Evolutionary conservation across 768 basidiomycete genomes (phyloP).

Genomic region (Hirschioporus abietinus): DNA sequence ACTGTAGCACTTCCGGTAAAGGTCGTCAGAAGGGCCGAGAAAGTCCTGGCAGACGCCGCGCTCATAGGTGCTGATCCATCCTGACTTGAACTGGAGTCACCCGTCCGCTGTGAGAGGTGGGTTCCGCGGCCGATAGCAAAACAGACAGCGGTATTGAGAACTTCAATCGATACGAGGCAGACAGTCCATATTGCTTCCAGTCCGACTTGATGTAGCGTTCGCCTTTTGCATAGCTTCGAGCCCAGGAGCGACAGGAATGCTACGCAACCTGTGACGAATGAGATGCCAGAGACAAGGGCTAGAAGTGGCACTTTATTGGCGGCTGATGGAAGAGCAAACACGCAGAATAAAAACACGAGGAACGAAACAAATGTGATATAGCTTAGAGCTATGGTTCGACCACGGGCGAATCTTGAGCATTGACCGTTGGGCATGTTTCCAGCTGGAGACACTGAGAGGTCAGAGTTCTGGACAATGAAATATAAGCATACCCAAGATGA

Average conservation of each 20-base stretch:
- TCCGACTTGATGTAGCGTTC: neutral
- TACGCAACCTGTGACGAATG: neutral
- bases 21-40: neutral
- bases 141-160: neutral
- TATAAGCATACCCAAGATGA: too few relatives aligned
- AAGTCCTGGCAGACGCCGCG: neutral
- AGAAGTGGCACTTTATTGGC: neutral
- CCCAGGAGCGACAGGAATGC: neutral
- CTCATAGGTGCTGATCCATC: neutral
- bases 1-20: neutral
- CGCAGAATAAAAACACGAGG: neutral
- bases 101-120: neutral
- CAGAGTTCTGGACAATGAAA: too few relatives aligned
- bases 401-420: neutral
- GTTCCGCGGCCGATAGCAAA: neutral
- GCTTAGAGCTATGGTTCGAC: neutral
- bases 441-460: neutral
- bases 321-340: neutral
- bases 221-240: neutral
- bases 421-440: neutral
- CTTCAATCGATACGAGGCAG: neutral
- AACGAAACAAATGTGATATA: neutral
- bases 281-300: neutral
- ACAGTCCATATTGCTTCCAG: neutral
- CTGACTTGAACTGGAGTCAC: neutral